Base-by-base conservation (phyloP, 2,329 filamentous ascomycete genomes). In the Fonsecaea nubica region DNA sequence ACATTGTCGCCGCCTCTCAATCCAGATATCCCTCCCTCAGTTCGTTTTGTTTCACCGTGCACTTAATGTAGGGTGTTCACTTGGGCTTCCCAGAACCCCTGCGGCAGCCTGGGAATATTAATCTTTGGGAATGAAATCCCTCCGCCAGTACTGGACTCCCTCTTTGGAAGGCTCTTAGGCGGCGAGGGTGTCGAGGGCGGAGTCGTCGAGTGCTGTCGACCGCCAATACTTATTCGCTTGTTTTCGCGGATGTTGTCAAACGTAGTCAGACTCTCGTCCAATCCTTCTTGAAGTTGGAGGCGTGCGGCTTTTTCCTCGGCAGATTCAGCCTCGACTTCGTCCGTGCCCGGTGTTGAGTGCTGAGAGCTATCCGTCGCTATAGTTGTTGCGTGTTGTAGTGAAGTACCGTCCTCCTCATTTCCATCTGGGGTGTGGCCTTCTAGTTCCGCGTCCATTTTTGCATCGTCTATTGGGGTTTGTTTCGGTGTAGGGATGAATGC, bases 401-500 rank as follows among this genome's bases (percentile, higher is more conserved):
- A 55, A 2, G 52, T 59, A 32, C 15, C 48, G n/a, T 40, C 5
- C 10, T 45, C 38, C 7, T 36, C 69, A 42, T 68, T 65, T 32
- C 32, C 56, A 35, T 52, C 62, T 32, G 63, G 55, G 8, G 33
- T 54, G 2, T 25, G n/a, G 10, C 25, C 65, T 18, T 55, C 66
- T 8, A 66, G 45, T 9, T 63, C 67, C 54, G 15, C 42, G 4
- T 48, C 56, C 54, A 67, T 63, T 21, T 65, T 62, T n/a, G 45
- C 42, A 54, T 59, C 67, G 10, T 69, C 65, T 2, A 68, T 60
- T 4, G 70, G 69, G 4, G 64, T 68, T 15, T 68, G 52, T 42
- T 72, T 73, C 38, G 62, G 67, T 21, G 66, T 69, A 18, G 70
- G 70, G 21, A 81, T 70, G 58, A 82, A 81, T 12, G 86, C 82